A percentile compares a stretch with the other conserved stretches of the same genome.
These are phyloP conservation scores for Triadica sebifera DNA, from an alignment of 345 rosid genomes.

Conservation along the genomic window DNA sequence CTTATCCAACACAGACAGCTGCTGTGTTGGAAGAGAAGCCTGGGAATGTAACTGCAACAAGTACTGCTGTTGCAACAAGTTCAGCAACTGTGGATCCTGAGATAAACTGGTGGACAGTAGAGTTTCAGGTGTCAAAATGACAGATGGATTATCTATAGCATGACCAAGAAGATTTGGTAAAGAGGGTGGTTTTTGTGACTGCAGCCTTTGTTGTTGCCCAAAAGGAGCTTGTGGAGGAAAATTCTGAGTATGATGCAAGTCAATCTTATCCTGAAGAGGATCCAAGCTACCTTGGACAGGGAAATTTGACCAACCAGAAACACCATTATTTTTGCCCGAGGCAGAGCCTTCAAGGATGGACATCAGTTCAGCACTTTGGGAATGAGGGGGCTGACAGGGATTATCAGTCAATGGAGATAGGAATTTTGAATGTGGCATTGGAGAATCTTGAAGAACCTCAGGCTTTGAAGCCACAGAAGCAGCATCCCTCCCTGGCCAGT, in stretches of 20 bases:
- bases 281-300: constrained; percentile 48
- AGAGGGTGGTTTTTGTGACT: constrained; percentile 44
- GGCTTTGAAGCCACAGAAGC: constrained; percentile 54
- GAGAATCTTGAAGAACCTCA: constrained; percentile 48
- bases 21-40: constrained; percentile 58
- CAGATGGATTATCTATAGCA: constrained; percentile 51
- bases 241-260: constrained; percentile 49
- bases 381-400: constrained; percentile 44
- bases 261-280: constrained; percentile 58
- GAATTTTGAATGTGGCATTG: constrained; percentile 38
- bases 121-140: constrained; percentile 53
- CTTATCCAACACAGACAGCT: constrained; percentile 64
- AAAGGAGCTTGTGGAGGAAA: constrained; percentile 62
- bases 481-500: constrained; percentile 75
- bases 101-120: constrained; percentile 53
- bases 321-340: constrained; percentile 47
- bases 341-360: constrained; percentile 73
- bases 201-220: constrained; percentile 74
- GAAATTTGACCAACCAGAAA: constrained; percentile 59
- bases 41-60: constrained; percentile 68
- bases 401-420: constrained; percentile 36
- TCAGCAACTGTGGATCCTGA: constrained; percentile 69
- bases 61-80: constrained; percentile 80
- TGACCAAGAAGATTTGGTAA: constrained; percentile 68
- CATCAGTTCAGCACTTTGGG: constrained; percentile 72